phyloP scores from a whole-genome alignment of 208 protist genomes.

The Angomonas deanei region DNA sequence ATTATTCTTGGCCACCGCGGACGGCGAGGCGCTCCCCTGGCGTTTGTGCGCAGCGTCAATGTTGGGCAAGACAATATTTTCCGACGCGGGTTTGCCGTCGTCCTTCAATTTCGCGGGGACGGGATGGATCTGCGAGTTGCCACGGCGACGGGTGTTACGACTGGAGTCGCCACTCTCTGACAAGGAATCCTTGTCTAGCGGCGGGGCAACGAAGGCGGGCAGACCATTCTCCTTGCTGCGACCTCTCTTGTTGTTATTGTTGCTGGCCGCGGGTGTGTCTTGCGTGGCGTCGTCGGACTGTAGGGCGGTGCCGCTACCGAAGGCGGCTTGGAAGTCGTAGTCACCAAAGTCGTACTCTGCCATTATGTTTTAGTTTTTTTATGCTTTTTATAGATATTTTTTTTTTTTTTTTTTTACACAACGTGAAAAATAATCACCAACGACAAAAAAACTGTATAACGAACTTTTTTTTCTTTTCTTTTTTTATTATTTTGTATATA shows the following conservation, averaged over 20 bases:
- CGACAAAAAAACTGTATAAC: slow-evolving; percentile 6
- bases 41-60: too few species aligned
- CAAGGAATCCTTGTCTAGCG: too few species aligned
- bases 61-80: too few species aligned
- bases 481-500: too few species aligned
- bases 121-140: too few species aligned
- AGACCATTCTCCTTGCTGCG: not conserved
- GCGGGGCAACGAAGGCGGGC: not conserved
- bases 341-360: not conserved
- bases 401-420: not conserved
- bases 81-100: not conserved
- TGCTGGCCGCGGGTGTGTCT: not conserved
- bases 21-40: not conserved
- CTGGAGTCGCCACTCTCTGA: too few species aligned
- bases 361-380: slow-evolving; percentile 1
- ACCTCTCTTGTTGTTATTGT: not conserved
- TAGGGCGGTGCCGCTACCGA: not conserved
- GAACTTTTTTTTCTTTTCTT: too few species aligned
- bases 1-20: not conserved
- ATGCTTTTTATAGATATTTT: not conserved
- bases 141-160: too few species aligned
- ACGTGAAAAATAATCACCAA: not conserved
- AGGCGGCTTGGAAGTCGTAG: too few species aligned
- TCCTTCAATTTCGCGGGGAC: too few species aligned
- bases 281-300: not conserved